Percentiles rank a stretch among this genome's conserved stretches.
Evolutionary conservation across 2,329 filamentous ascomycete genomes (phyloP).

Genomic region (Laburnicola sp.): DNA sequence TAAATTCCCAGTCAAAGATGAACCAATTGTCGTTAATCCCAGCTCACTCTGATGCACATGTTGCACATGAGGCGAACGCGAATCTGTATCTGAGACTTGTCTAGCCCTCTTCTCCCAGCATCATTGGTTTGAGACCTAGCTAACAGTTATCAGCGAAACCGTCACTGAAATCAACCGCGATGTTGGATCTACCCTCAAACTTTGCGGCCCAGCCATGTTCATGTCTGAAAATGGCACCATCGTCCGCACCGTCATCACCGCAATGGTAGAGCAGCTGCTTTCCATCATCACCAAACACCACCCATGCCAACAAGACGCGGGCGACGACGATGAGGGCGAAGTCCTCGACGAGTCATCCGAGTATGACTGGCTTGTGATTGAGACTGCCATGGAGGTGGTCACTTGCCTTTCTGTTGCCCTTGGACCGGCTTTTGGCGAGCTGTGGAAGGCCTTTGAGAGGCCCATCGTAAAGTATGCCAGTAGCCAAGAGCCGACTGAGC

Average conservation of each 20-base stretch:
- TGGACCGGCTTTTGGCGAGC: constrained; percentile 76
- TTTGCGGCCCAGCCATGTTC: constrained; percentile 84
- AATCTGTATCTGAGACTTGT: constrained; percentile 60
- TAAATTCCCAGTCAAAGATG: constrained; percentile 62
- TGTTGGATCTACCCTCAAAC: constrained; percentile 84
- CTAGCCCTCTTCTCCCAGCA: constrained; percentile 45
- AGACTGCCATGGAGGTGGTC: constrained; percentile 89
- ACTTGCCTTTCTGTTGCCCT: constrained; percentile 82
- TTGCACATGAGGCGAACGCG: constrained; percentile 89
- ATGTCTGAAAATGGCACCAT: constrained; percentile 65
- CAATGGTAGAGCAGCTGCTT: constrained; percentile 73
- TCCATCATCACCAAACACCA: constrained; percentile 87
- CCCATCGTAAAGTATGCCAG: constrained; percentile 84
- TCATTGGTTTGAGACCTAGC: constrained; percentile 10
- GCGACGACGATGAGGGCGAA: constrained; percentile 73
- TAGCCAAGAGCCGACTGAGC: constrained; percentile 83
- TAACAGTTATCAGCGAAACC: constrained; percentile 64
- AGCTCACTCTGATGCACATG: constrained; percentile 97
- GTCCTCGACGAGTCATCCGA: constrained; percentile 76
- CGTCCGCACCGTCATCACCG: constrained; percentile 68
- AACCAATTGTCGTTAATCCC: constrained; percentile 88
- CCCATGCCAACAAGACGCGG: constrained; percentile 88
- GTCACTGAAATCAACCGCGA: constrained; percentile 96
- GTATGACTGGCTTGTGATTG: constrained; percentile 96
- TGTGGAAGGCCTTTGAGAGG: constrained; percentile 97